Evolutionary conservation across 2,329 filamentous ascomycete species (phyloP), one percentile per base, ranked within the genome.

Genomic region (Pseudonectria buxi): DNA sequence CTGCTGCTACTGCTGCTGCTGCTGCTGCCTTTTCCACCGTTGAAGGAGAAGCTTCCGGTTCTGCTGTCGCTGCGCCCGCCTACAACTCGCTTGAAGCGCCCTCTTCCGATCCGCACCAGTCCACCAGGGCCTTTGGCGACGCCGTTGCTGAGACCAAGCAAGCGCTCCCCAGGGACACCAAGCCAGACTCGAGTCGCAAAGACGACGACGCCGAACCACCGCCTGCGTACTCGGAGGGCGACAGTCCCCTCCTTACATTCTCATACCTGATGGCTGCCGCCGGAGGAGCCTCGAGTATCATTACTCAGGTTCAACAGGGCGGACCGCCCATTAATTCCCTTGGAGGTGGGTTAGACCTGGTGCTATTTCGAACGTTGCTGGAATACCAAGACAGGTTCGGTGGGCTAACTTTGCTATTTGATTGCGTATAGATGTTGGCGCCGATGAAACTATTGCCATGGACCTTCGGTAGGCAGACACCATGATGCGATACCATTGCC

Each of bases 211-310:
- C 78, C 64, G 92, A 96, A 68, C 90, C 90, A 40, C 92, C 92
- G 42, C 92, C 92, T 39, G 90, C 92, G 38, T 98, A 98, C 63
- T 88, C 86, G 50, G 90, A 96, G 77, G 89, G 90, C 54, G 83
- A 81, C 43, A 95, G 87, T 69, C 92, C 92, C 44, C 79, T 98
- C 61, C 76, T 84, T 42, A 86, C 87, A 39, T 98, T 98, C 58
- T 82, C 84, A 53, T 98, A 94, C 77, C 78, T 95, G 61, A 98
- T 98, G 92, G 89, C 92, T 67, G 86, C 88, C 62, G 89, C 90
- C 67, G 90, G 90, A 73, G 90, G 89, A 69, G 86, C 89, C 53
- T 83, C 89, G 70, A 96, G 92, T 77, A 95, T 98, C 60, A 94
- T 98, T 68, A 98, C 92, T 65, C 92, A 98, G 70, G 92, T 98